Base-by-base conservation (phyloP, 306 rosid genomes). In the Glycyrrhiza uralensis region DNA sequence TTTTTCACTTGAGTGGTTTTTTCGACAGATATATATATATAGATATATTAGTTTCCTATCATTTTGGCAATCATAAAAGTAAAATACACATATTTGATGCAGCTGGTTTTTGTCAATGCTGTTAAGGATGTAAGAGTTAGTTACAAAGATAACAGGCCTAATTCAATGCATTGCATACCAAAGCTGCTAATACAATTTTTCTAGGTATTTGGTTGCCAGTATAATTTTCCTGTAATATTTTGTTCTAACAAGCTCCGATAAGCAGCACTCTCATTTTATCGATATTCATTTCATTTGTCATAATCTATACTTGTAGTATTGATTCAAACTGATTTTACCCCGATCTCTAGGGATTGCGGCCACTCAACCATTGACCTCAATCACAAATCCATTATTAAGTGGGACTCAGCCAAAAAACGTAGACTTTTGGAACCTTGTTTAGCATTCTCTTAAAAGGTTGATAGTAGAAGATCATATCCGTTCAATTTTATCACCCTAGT, bases 91-190 rank as follows among this genome's bases (percentile, higher is more conserved):
- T 63, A 24, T 51, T 4, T 52, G 46, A 30, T 65, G 59, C 50
- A 54, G 73, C 67, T 19, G 49, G 23, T 41, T 54, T 66, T 57
- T 29, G 74, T 66, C 20, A 20, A 6, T 41, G 66, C 57, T 28
- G 36, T n/a, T 58, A 19, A 30, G 59, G 28, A 65, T 55, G 47
- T 13, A 8, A 20, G 32, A 42, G 26, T 54, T 39, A 10, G 20
- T 54, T 55, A 7, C 50, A 6, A 54, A 66, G 58, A 10, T 41
- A 41, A 54, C 20, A 42, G 10, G 47, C 39, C 57, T 28, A 24
- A 36, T 42, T 49, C 52, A 23, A 49, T 24, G 15, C 14, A 51
- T 57, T 29, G 20, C 45, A 51, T 12, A 35, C 7, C 11, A 26
- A 36, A 47, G 64, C 71, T 2, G 42, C 71, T 23, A 49, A 23